These are phyloP conservation scores for Metschnikowia dekortorum DNA, from an alignment of 805 yeast genomes.

Conservation along the genomic window DNA sequence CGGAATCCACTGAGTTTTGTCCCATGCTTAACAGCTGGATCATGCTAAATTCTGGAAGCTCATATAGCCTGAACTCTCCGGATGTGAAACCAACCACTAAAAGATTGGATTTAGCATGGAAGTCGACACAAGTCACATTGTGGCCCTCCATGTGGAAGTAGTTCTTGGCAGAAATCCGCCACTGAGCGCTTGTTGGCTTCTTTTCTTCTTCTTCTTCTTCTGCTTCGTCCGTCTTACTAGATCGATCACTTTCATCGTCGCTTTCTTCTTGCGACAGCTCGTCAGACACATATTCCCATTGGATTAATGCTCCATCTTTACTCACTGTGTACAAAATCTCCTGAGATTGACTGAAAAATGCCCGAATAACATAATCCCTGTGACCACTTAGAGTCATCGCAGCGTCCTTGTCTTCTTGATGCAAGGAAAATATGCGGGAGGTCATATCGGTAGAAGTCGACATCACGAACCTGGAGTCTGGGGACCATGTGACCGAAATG, in stretches of 20 bases:
- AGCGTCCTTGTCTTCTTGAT: slow-evolving; percentile 61
- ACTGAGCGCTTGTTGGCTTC: slow-evolving; percentile 22
- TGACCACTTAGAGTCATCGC: slow-evolving; percentile 90
- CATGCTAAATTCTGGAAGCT: slow-evolving; percentile 72
- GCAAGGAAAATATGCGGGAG: slow-evolving; percentile 74
- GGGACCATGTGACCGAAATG: slow-evolving; percentile 78
- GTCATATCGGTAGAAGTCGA: slow-evolving; percentile 90
- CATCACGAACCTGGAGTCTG: slow-evolving; percentile 81
- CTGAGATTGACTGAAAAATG: slow-evolving; percentile 84
- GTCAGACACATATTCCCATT: slow-evolving; percentile 76
- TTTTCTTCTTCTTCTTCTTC: background rate
- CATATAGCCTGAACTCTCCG: slow-evolving; percentile 90
- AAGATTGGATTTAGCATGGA: slow-evolving; percentile 66
- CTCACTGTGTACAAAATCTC: slow-evolving; percentile 88
- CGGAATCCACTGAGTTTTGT: slow-evolving; percentile 80
- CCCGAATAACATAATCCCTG: slow-evolving; percentile 79
- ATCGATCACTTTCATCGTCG: slow-evolving; percentile 35
- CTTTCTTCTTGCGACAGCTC: slow-evolving; percentile 36
- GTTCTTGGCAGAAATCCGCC: slow-evolving; percentile 81
- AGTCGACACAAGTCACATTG: slow-evolving; percentile 74
- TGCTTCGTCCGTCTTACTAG: background rate
- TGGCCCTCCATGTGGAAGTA: slow-evolving; percentile 64
- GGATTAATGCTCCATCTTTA: slow-evolving; percentile 90
- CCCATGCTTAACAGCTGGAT: slow-evolving; percentile 91
- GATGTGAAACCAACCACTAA: slow-evolving; percentile 84